Evolutionary conservation across 2,329 filamentous ascomycete genomes (phyloP).

Genomic region (Myriangium duriaei): DNA sequence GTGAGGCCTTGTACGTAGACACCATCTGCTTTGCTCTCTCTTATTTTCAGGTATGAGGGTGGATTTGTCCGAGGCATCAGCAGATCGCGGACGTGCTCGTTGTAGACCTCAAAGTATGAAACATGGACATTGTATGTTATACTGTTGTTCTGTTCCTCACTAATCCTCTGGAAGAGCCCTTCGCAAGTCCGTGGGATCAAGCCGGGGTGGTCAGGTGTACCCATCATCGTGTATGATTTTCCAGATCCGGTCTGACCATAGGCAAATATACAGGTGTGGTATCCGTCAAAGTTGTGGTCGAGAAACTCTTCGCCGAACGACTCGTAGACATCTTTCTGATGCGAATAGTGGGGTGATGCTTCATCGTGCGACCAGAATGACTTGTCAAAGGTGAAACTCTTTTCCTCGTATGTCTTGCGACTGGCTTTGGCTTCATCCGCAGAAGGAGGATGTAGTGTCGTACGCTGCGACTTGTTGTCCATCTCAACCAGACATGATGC

Average conservation of each 20-base stretch:
- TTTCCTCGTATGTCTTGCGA: constrained; percentile 71
- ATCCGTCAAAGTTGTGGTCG: constrained; percentile 98
- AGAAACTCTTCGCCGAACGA: constrained; percentile 90
- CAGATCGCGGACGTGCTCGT: constrained; percentile 93
- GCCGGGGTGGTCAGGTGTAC: constrained; percentile 68
- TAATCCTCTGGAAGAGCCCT: constrained; percentile 88
- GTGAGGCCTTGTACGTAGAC: constrained; percentile 96
- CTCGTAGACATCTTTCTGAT: constrained; percentile 89
- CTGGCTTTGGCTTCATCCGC: constrained; percentile 35
- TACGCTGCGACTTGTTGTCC: constrained; percentile 77
- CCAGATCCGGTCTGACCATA: constrained; percentile 96
- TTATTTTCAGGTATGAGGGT: constrained; percentile 90
- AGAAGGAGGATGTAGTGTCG: constrained; percentile 59
- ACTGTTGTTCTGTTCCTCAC: constrained; percentile 71
- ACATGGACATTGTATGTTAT: constrained; percentile 96
- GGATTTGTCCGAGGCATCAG: constrained; percentile 68
- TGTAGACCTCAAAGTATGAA: constrained; percentile 98
- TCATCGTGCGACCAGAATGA: constrained; percentile 93
- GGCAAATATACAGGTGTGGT: constrained; percentile 98
- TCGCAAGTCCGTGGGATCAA: constrained; percentile 92
- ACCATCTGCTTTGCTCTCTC: constrained; percentile 86
- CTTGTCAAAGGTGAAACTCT: constrained; percentile 89
- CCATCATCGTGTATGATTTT: constrained; percentile 99
- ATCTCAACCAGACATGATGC: constrained; percentile 82
- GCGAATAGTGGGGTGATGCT: constrained; percentile 71